Conservation (phyloP, 768 basidiomycete species). For the Kwoniella sp. region DNA sequence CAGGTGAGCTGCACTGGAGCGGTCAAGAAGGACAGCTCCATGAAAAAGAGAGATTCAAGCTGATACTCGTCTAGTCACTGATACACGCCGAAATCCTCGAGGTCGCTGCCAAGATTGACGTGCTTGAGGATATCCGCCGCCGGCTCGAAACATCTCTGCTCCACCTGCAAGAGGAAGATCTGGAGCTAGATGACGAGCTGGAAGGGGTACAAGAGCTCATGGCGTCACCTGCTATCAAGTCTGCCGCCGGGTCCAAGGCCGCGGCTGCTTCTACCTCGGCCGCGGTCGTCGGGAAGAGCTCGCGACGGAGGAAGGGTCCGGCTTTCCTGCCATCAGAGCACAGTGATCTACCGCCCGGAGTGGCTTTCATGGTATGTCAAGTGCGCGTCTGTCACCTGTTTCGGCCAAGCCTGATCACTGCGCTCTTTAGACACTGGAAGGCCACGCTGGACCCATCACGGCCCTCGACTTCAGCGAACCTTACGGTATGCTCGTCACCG, state of each 20-base stretch:
- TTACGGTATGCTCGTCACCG: conserved; percentile 86
- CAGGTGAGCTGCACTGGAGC: conserved; percentile 63
- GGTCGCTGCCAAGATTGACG: conserved; percentile 82
- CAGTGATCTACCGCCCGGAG: conserved; percentile 84
- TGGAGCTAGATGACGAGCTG: conserved; percentile 94
- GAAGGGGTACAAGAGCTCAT: conserved; percentile 83
- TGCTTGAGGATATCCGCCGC: conserved; percentile 71
- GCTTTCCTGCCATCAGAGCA: conserved; percentile 97
- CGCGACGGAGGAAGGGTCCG: conserved; percentile 76
- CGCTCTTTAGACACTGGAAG: conserved; percentile 65
- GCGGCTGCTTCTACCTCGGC: conserved; percentile 54
- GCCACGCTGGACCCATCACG: conserved; percentile 74
- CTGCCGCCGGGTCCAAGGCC: conserved; percentile 46
- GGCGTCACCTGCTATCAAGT: conserved; percentile 46
- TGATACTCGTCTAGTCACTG: conserved; percentile 59
- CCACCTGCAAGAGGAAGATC: conserved; percentile 85
- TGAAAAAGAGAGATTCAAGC: background rate
- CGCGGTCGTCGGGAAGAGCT: conserved; percentile 52
- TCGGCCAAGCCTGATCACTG: conserved; percentile 5
- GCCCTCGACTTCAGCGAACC: conserved; percentile 95
- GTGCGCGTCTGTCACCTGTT: background rate
- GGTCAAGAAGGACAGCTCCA: background rate
- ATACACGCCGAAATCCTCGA: conserved; percentile 81
- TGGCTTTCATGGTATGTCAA: conserved; percentile 88
- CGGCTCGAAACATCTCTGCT: conserved; percentile 78